Evolutionary conservation across 805 yeast species (phyloP).

Genomic region (Zygotorulaspora chibaensis): DNA sequence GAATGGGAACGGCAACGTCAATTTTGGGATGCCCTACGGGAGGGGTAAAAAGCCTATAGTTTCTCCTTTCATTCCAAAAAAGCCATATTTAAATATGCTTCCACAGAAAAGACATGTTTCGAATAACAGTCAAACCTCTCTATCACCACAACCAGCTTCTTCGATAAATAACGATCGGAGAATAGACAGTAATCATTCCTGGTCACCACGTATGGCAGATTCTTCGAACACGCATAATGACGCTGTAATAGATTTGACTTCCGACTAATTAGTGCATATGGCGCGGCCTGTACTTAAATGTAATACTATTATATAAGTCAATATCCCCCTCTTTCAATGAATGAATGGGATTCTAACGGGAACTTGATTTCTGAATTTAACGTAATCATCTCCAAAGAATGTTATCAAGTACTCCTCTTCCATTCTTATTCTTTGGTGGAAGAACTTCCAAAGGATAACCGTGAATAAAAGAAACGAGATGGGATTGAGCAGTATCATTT

Average conservation of each 20-base stretch:
- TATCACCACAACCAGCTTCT: conserved; percentile 4
- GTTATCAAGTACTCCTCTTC: conserved; percentile 64
- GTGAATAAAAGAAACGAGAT: conserved; percentile 52
- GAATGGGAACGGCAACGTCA: background rate
- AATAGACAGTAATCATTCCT: background rate
- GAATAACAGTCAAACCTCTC: background rate
- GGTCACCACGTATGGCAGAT: conserved; percentile 4
- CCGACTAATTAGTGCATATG: conserved; percentile 13
- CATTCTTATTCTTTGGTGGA: conserved; percentile 55
- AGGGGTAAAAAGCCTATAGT: conserved; percentile 21
- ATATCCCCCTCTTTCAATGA: conserved; percentile 14
- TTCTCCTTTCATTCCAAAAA: conserved; percentile 34
- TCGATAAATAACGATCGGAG: background rate
- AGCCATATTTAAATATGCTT: conserved; percentile 23
- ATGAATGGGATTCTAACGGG: conserved; percentile 66
- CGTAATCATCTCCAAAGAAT: conserved; percentile 72
- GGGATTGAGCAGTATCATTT: conserved; percentile 64
- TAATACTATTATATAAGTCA: background rate
- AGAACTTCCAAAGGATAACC: conserved; percentile 62
- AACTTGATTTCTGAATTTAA: conserved; percentile 45
- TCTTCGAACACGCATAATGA: conserved; percentile 5
- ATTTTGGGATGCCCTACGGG: conserved; percentile 5
- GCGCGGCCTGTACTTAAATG: too few relatives aligned
- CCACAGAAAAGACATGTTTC: conserved; percentile 30
- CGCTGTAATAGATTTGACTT: conserved; percentile 28